These are phyloP conservation scores for Colletotrichum orbiculare DNA, from an alignment of 2,329 filamentous ascomycete species.

Conservation along the genomic window DNA sequence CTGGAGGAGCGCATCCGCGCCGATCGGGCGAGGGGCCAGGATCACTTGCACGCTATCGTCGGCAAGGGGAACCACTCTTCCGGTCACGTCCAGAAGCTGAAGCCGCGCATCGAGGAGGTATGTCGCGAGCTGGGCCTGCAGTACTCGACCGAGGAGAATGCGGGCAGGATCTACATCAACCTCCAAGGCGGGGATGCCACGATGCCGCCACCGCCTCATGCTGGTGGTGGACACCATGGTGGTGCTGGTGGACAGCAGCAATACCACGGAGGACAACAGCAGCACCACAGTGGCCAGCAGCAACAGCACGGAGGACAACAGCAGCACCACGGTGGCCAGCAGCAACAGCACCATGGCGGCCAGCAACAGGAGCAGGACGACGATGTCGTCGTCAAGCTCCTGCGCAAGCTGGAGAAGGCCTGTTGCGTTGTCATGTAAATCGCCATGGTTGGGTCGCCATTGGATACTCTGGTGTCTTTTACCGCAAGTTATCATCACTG, in stretches of 20 bases:
- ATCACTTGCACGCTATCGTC: conserved; percentile 92
- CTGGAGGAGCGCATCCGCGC: conserved; percentile 86
- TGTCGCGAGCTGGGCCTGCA: conserved; percentile 85
- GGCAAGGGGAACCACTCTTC: conserved; percentile 92
- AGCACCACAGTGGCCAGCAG: conserved; percentile 53
- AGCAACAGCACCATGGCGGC: conserved; percentile 55
- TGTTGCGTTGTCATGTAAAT: conserved; percentile 81
- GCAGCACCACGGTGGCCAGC: conserved; percentile 55
- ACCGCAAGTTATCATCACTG: too few species aligned
- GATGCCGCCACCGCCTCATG: conserved; percentile 52
- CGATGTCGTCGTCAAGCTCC: conserved; percentile 69
- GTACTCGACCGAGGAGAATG: conserved; percentile 88
- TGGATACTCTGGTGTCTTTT: neutral
- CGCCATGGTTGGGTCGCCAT: neutral
- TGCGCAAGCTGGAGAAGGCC: conserved; percentile 73
- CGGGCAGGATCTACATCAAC: conserved; percentile 89
- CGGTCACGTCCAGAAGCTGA: conserved; percentile 90
- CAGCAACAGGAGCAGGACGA: conserved; percentile 66
- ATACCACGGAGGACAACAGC: conserved; percentile 53
- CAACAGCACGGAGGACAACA: conserved; percentile 54
- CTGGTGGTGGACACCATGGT: conserved; percentile 48
- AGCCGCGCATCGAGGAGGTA: conserved; percentile 90
- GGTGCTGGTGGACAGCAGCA: conserved; percentile 51
- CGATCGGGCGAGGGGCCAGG: conserved; percentile 78
- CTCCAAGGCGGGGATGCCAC: conserved; percentile 77